Percentiles rank a stretch among this genome's conserved stretches.
Evolutionary conservation across 2,329 filamentous ascomycete species (phyloP).

Genomic region (Clonostachys rosea): DNA sequence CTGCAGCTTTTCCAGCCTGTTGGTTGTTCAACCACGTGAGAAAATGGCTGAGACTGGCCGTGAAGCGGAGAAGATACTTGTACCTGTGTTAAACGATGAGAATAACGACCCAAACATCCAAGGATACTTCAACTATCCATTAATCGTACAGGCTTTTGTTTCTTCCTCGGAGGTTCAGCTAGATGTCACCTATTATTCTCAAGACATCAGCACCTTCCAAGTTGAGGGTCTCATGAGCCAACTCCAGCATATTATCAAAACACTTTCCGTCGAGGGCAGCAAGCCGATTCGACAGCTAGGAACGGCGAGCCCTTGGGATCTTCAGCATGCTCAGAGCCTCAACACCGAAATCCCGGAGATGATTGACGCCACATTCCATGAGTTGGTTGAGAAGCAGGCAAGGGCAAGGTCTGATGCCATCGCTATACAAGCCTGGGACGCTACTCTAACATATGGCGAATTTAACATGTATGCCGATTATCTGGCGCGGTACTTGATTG

Average conservation of each 20-base stretch:
- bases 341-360: background rate
- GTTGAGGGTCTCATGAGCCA: conserved; percentile 1
- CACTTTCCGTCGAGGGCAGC: conserved; percentile 1
- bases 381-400: background rate
- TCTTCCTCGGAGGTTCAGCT: background rate
- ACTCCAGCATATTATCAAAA: conserved; percentile 1
- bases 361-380: background rate
- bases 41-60: conserved; percentile 4
- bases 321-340: background rate
- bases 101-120: conserved; percentile 18
- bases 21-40: conserved; percentile 7
- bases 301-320: conserved; percentile 1
- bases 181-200: conserved; percentile 1
- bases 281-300: background rate
- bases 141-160: background rate
- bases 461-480: background rate
- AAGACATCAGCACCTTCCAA: background rate
- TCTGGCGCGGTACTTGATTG: background rate
- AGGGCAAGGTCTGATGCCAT: background rate
- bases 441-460: background rate
- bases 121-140: conserved; percentile 2
- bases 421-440: conserved; percentile 1
- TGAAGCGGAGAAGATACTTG: background rate
- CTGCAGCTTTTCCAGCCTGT: conserved; percentile 7
- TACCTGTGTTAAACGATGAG: background rate